These are phyloP conservation scores for Ophiostoma ips DNA, from an alignment of 2,329 filamentous ascomycete genomes.

Conservation along the genomic window DNA sequence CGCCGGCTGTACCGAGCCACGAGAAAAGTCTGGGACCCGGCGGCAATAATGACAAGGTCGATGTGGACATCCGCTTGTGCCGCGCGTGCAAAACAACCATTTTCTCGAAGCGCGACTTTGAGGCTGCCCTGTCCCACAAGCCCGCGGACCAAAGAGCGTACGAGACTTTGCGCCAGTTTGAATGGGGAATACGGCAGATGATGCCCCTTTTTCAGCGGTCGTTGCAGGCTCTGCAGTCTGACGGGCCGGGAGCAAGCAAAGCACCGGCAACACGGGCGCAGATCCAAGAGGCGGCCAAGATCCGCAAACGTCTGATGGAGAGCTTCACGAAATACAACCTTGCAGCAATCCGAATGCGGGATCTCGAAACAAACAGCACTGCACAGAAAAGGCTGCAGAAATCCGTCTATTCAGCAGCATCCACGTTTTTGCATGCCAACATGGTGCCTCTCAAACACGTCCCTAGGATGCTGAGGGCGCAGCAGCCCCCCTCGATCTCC, in stretches of 20 bases:
- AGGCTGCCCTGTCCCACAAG: constrained; percentile 50
- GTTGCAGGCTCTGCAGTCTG: constrained; percentile 53
- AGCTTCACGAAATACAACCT: constrained; percentile 79
- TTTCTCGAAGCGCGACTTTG: constrained; percentile 61
- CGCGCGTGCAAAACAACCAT: constrained; percentile 61
- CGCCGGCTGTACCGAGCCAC: constrained; percentile 14
- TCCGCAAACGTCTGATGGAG: constrained; percentile 79
- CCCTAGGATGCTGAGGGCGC: constrained; percentile 46
- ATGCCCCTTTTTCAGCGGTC: constrained; percentile 75
- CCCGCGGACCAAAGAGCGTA: constrained; percentile 69
- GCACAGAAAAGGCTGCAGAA: constrained; percentile 66
- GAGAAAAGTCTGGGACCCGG: not conserved
- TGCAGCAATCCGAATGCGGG: constrained; percentile 67
- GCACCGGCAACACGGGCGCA: constrained; percentile 46
- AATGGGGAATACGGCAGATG: constrained; percentile 69
- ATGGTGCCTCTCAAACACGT: constrained; percentile 77
- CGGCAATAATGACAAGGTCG: constrained; percentile 33
- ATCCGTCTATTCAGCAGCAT: constrained; percentile 70
- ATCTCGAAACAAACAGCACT: constrained; percentile 57
- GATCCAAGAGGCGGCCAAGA: constrained; percentile 73
- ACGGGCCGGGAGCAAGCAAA: constrained; percentile 17
- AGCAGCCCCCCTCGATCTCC: constrained; percentile 22
- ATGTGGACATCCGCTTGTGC: constrained; percentile 80
- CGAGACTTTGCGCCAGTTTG: constrained; percentile 72
- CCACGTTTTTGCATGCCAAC: constrained; percentile 71